phyloP scores from a whole-genome alignment of 2,329 filamentous ascomycete species.

The Paraphaeosphaeria minitans region DNA sequence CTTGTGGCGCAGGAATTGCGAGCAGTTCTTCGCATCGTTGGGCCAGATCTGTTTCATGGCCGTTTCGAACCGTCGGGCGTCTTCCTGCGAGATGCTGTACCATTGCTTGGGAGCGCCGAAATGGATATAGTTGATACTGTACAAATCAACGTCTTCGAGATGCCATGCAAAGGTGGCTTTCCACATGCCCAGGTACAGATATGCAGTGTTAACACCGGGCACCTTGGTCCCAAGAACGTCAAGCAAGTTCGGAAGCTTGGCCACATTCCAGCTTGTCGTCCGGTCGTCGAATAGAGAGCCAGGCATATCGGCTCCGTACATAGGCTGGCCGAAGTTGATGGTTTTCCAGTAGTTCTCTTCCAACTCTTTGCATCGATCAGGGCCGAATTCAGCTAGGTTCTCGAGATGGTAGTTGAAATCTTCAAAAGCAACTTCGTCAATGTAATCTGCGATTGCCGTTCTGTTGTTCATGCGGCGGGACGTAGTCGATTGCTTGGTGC shows the following conservation, averaged over 20 bases:
- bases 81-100: constrained; percentile 98
- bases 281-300: constrained; percentile 91
- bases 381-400: constrained; percentile 81
- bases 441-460: constrained; percentile 74
- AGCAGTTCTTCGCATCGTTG: constrained; percentile 90
- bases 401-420: constrained; percentile 90
- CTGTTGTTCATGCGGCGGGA: constrained; percentile 86
- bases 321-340: constrained; percentile 88
- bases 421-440: constrained; percentile 90
- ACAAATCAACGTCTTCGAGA: constrained; percentile 95
- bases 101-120: constrained; percentile 99
- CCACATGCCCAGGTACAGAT: constrained; percentile 99
- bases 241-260: constrained; percentile 89
- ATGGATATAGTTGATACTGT: constrained; percentile 99
- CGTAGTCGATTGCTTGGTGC: constrained; percentile 71
- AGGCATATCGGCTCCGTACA: constrained; percentile 96
- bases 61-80: constrained; percentile 88
- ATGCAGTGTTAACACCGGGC: constrained; percentile 96
- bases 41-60: constrained; percentile 97
- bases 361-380: constrained; percentile 90
- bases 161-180: constrained; percentile 99
- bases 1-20: constrained; percentile 96
- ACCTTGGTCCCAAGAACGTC: constrained; percentile 95
- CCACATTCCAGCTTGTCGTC: constrained; percentile 88
- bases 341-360: constrained; percentile 98